Conservation (phyloP, 2,329 filamentous ascomycete genomes). For the Orbilia ellipsospora region DNA sequence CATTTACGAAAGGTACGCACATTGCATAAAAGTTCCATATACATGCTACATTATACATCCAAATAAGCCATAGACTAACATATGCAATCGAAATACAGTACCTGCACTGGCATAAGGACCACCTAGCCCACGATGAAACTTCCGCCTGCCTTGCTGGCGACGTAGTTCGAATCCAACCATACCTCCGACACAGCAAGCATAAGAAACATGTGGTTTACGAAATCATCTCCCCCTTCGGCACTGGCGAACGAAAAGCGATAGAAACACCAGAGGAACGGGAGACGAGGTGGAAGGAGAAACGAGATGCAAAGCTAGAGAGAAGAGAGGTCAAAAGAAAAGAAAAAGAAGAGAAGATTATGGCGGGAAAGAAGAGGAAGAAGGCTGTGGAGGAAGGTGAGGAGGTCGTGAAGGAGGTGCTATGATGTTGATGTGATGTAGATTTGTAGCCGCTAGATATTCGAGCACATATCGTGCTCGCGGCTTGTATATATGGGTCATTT, state of each 20-base stretch:
- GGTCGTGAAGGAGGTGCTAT: conserved; percentile 51
- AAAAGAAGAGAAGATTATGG: conserved; percentile 58
- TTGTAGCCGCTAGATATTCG: not conserved
- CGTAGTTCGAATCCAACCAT: conserved; percentile 76
- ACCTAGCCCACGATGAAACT: conserved; percentile 82
- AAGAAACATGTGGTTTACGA: conserved; percentile 80
- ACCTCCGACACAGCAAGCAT: conserved; percentile 72
- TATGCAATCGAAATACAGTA: conserved; percentile 63
- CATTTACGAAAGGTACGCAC: conserved; percentile 73
- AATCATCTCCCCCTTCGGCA: conserved; percentile 78
- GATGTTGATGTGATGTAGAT: conserved; percentile 7
- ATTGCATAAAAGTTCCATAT: not conserved
- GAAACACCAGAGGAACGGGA: conserved; percentile 73
- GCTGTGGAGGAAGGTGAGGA: conserved; percentile 8
- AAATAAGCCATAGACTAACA: not conserved
- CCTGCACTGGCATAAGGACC: conserved; percentile 73
- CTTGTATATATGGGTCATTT: not conserved
- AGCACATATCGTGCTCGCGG: not conserved
- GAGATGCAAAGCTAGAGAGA: conserved; percentile 69
- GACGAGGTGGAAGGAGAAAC: conserved; percentile 66
- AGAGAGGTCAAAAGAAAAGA: conserved; percentile 34
- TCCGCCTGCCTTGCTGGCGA: conserved; percentile 79
- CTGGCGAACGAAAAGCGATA: conserved; percentile 72
- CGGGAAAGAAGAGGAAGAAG: conserved; percentile 58
- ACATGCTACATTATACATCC: not conserved